These are phyloP conservation scores for Angomonas desouzai DNA, from an alignment of 208 protist genomes.

Conservation along the genomic window DNA sequence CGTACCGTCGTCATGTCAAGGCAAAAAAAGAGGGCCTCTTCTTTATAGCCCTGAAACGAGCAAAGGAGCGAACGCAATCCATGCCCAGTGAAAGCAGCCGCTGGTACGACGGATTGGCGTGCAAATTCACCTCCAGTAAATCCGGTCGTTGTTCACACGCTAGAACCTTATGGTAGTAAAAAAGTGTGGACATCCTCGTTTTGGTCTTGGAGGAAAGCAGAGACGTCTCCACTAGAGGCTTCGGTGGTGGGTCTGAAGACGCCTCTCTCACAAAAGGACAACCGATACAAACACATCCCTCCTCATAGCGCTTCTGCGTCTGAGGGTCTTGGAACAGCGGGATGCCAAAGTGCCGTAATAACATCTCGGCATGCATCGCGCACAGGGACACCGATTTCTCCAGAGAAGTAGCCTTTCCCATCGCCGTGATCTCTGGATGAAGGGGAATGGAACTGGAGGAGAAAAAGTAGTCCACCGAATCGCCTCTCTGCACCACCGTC, in stretches of 20 bases:
- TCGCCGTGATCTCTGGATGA: slow-evolving; percentile 18
- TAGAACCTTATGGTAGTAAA: slow-evolving; percentile 18
- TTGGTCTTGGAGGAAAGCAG: slow-evolving; percentile 35
- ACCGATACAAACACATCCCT: slow-evolving; percentile 60
- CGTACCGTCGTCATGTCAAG: slow-evolving; percentile 34
- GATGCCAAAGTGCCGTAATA: slow-evolving; percentile 56
- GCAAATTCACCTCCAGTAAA: slow-evolving; percentile 50
- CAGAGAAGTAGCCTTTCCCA: slow-evolving; percentile 48
- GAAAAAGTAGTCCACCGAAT: not conserved
- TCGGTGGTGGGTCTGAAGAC: slow-evolving; percentile 6
- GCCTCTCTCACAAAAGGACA: slow-evolving; percentile 24
- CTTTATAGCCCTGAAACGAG: slow-evolving; percentile 50
- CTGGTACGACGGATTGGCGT: slow-evolving; percentile 16
- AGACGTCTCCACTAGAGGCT: not conserved
- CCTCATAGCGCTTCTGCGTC: slow-evolving; percentile 47
- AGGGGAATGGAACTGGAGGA: slow-evolving; percentile 24
- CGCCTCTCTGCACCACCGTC: not conserved
- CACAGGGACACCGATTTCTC: slow-evolving; percentile 34
- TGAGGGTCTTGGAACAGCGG: slow-evolving; percentile 21
- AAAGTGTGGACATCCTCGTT: slow-evolving; percentile 34
- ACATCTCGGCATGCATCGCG: slow-evolving; percentile 73
- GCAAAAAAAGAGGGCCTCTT: slow-evolving; percentile 31
- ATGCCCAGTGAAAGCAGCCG: slow-evolving; percentile 36
- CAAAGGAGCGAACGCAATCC: slow-evolving; percentile 46
- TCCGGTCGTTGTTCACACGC: slow-evolving; percentile 37